Evolutionary conservation across 2,329 filamentous ascomycete genomes (phyloP).

Genomic region (Neopestalotiopsis rosae): DNA sequence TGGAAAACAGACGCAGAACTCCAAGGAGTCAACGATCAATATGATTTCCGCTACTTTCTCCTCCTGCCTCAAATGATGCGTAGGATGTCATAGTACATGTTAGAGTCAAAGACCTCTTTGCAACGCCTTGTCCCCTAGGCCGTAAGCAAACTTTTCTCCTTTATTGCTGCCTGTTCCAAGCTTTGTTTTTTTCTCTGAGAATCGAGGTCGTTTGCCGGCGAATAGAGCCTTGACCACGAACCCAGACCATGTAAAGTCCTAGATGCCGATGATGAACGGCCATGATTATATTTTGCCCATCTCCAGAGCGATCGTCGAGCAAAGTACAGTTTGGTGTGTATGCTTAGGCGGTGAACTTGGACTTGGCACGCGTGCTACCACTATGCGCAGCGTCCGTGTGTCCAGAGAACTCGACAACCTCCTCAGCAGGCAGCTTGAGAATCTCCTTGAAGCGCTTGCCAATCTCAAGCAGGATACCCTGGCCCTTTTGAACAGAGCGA

Average conservation of each 20-base stretch:
- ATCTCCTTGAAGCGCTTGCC: conserved; percentile 93
- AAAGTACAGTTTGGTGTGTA: background rate
- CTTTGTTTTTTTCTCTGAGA: background rate
- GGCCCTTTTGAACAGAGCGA: conserved; percentile 79
- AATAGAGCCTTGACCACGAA: background rate
- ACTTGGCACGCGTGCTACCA: conserved; percentile 93
- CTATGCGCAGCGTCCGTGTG: conserved; percentile 93
- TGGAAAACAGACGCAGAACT: background rate
- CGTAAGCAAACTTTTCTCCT: conserved; percentile 7
- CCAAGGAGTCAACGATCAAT: background rate
- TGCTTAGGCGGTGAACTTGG: conserved; percentile 83
- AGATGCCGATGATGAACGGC: background rate
- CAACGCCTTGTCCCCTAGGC: background rate
- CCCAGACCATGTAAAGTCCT: background rate
- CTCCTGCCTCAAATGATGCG: conserved; percentile 2
- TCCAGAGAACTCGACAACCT: conserved; percentile 91
- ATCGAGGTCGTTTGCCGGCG: background rate
- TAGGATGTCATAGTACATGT: background rate
- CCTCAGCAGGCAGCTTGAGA: conserved; percentile 76
- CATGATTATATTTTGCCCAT: conserved; percentile 4
- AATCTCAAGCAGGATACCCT: conserved; percentile 82
- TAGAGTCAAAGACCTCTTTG: background rate
- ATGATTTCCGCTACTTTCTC: background rate
- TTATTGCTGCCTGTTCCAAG: conserved; percentile 6
- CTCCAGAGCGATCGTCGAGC: background rate